phyloP scores from a whole-genome alignment of 139 green algal species.

The Trebouxia sp. region DNA sequence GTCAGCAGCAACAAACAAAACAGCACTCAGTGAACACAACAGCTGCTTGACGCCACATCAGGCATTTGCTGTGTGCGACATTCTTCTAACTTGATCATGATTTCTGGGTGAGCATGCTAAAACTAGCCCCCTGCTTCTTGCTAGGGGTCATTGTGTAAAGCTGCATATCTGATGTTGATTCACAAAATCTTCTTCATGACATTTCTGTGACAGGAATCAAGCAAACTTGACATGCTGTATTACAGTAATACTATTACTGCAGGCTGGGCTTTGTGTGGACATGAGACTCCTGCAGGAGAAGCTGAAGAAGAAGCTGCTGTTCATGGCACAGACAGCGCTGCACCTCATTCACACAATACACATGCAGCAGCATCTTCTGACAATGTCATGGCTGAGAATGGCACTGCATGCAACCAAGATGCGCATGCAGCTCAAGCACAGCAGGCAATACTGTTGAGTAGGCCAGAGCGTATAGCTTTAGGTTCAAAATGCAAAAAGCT shows the following conservation, averaged over 20 bases:
- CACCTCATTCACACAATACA: not conserved
- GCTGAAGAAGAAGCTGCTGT: not conserved
- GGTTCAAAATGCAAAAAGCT: constrained; percentile 70
- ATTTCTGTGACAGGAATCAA: no score
- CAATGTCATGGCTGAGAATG: not conserved
- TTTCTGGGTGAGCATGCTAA: no score
- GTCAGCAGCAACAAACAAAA: no score
- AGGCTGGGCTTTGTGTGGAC: constrained; percentile 78
- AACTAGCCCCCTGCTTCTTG: no score
- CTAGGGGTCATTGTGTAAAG: no score
- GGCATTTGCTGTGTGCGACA: no score
- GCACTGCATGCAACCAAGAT: no score
- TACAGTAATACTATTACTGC: no score
- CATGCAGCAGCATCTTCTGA: not conserved
- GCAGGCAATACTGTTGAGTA: not conserved
- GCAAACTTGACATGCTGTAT: no score
- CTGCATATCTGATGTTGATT: no score
- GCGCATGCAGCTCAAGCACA: not conserved
- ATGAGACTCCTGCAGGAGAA: constrained; percentile 49
- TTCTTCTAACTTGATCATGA: no score
- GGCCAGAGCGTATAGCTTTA: constrained; percentile 49
- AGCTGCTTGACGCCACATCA: not conserved
- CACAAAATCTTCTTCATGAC: not conserved
- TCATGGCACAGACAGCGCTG: not conserved
- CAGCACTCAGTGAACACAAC: no score